Conservation (phyloP, 1,284 basidiomycete genomes). For the Mycosarcoma mackinlayi region DNA sequence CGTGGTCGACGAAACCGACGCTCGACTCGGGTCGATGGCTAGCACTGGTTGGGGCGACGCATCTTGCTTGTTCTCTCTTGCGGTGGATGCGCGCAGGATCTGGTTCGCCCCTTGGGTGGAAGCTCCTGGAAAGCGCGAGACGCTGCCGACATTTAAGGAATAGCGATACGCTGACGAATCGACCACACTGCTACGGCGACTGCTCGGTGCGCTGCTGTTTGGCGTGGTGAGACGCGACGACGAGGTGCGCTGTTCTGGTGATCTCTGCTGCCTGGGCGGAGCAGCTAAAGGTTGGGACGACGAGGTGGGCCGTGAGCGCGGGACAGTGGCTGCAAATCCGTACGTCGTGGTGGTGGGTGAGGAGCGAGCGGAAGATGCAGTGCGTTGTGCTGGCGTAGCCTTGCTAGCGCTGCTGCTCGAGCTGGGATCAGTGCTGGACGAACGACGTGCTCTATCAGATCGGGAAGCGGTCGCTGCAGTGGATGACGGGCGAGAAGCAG, state of each 20-base stretch:
- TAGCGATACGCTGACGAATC: constrained; percentile 28
- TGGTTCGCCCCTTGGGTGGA: constrained; percentile 19
- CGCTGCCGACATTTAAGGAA: constrained; percentile 21
- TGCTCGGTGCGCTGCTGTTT: constrained; percentile 10
- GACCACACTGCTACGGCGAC: constrained; percentile 28
- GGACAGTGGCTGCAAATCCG: not conserved
- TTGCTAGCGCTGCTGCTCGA: not conserved
- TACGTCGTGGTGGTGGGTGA: not conserved
- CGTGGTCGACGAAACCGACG: constrained; percentile 6
- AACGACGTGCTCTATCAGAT: too few relatives aligned
- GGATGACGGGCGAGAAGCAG: too few relatives aligned
- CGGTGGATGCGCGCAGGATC: constrained; percentile 12
- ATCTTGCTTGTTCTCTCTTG: not conserved
- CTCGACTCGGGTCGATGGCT: constrained; percentile 24
- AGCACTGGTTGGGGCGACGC: not conserved
- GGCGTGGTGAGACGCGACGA: constrained; percentile 10
- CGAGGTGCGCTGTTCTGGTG: not conserved
- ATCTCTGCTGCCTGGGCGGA: not conserved
- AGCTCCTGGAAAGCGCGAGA: constrained; percentile 17
- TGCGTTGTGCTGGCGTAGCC: not conserved
- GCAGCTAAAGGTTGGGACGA: not conserved
- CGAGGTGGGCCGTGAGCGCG: not conserved
- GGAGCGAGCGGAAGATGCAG: not conserved
- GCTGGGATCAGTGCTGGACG: not conserved
- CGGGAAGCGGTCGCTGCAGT: too few relatives aligned